Evolutionary conservation across 768 basidiomycete genomes (phyloP), one percentile per base, ranked within the genome.

Genomic region (Pleurotus salmoneostramineus): DNA sequence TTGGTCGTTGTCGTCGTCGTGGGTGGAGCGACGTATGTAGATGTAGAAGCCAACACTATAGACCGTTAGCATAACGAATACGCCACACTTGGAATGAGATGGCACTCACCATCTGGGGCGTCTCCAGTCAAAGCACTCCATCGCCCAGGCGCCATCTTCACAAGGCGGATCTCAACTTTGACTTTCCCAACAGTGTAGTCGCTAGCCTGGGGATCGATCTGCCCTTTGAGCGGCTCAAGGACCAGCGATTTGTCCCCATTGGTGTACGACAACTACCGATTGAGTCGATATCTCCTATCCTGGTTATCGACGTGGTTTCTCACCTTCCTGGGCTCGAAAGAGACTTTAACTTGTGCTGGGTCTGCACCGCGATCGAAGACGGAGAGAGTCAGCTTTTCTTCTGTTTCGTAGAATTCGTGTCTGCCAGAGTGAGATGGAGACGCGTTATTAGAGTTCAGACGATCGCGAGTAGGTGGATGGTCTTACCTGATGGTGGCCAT

Each of bases 391-490:
- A 93, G 68, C 61, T 67, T 78, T 59, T 93, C 89, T 63, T 93
- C 91, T 10, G 86, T 89, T 72, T 94, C 92, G 71, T 93, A 94
- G 70, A 89, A 94, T 69, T 92, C 91, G 74, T 93, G 85, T 70
- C 91, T 92, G 60, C 7, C 3, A 27, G 21, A 27, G 21, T 27
- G 40, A 34, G 47, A 32, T 5, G 57, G 37, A 58, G 35, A 34
- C 50, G 50, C 50, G 37, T 42, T 52, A 35, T 36, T 17, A 42
- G 15, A 14, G 15, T 32, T n/a, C 5, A 36, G 42, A 15, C 44
- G 14, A 57, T 21, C 34, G 21, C 21, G 21, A 42, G 14, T 37
- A 33, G 21, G 34, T 35, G 31, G 8, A 5, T 15, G 44, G 42
- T 43, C 54, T 14, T 66, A 76, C 77, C 74, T 71, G 48, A 70